Base-by-base conservation (phyloP, 768 basidiomycete species). In the Xerocomus potaroensis region DNA sequence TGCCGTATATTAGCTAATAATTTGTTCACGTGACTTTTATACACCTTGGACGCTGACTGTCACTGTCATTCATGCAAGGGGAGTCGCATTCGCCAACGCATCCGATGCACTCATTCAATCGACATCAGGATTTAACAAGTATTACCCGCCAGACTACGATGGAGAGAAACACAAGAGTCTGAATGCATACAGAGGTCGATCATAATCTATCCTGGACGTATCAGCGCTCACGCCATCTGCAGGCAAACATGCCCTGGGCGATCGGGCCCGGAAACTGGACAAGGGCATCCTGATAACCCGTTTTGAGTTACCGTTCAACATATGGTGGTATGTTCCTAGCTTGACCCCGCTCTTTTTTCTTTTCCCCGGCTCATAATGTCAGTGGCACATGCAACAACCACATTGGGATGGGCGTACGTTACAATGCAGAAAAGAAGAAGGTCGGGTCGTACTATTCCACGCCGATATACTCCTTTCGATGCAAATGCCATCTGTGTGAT, bases 321-420 rank as follows among this genome's bases (percentile, higher is more conserved):
- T 93, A 53, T 93, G 90, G 91, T 94, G 91, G 91, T 92, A 72
- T 30, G 83, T 69, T 11, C 43, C 8, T 15, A 18, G 3, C 4
- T 0, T 4, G 14, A n/a, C n/a, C n/a, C n/a, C n/a, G n/a, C n/a
- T n/a, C n/a, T n/a, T n/a, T n/a, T n/a, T 21, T 6, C 3, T 4
- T 19, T 2, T 15, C 6, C 18, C 10, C 27, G 19, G 6, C 24
- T 26, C 32, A 5, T 1, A 2, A 3, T 19, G 15, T 30, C 67
- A 97, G 95, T 60, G 91, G 84, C 27, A 86, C 86, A 69, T 99
- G 95, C 70, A 84, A 94, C 65, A 87, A 87, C 56, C 96, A 98
- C 70, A 91, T 99, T 41, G 96, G 96, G 10, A 96, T 96, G 81
- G 96, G 96, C 19, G 96, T 99, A 2, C 88, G 96, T n/a, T 99